These are phyloP conservation scores for Fusarium sp. DNA, from an alignment of 2,329 filamentous ascomycete genomes.

Conservation along the genomic window DNA sequence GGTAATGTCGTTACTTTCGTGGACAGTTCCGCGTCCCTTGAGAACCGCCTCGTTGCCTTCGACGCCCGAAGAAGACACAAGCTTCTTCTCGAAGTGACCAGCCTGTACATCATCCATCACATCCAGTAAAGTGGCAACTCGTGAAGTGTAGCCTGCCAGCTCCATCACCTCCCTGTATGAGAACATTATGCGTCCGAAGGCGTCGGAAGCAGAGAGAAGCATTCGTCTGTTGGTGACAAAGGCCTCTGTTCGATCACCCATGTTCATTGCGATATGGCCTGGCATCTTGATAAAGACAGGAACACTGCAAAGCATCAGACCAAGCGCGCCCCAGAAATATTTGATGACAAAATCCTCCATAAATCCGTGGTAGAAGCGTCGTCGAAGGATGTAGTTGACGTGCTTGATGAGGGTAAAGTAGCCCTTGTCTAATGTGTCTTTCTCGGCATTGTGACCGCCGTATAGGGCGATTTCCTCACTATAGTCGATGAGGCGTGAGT, in stretches of 20 bases:
- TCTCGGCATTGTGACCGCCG: conserved; percentile 90
- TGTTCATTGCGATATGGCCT: conserved; percentile 70
- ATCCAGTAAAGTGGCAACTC: conserved; percentile 87
- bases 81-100: conserved; percentile 94
- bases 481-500: conserved; percentile 94
- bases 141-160: conserved; percentile 92
- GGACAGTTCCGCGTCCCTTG: conserved; percentile 80
- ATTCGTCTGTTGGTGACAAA: conserved; percentile 96
- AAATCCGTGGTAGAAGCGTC: conserved; percentile 95
- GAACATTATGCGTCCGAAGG: conserved; percentile 96
- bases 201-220: conserved; percentile 92
- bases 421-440: conserved; percentile 95
- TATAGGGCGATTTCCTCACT: conserved; percentile 96
- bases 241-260: conserved; percentile 77
- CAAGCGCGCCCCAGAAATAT: conserved; percentile 97
- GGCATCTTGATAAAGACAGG: conserved; percentile 96
- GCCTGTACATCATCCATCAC: conserved; percentile 94
- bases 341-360: conserved; percentile 99
- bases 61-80: conserved; percentile 87
- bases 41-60: conserved; percentile 87
- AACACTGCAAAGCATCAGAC: conserved; percentile 89
- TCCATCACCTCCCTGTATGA: conserved; percentile 98
- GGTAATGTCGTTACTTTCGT: conserved; percentile 85
- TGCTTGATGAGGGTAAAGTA: conserved; percentile 99
- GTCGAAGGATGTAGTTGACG: conserved; percentile 92